Base-by-base conservation (phyloP, 208 protist genomes). In the Crithidia mellificae region DNA sequence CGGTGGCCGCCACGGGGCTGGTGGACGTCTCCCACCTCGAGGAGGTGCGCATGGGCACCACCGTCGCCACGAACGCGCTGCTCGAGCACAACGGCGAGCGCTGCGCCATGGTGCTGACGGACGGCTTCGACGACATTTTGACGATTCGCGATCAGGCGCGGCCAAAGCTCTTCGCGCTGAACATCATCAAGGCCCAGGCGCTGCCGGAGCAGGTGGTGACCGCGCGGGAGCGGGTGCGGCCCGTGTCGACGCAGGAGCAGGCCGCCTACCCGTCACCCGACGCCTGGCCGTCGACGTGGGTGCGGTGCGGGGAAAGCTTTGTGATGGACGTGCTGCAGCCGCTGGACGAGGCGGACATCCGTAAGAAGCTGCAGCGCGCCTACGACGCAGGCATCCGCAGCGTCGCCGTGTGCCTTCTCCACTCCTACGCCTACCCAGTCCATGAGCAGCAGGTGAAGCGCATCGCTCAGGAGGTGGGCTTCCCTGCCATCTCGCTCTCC, bases 61-160 rank as follows among this genome's bases (percentile, higher is more conserved):
- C 97, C 0, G 95, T 99, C 30, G 98, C 96, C 15, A 98, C 98
- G 0, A 98, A 98, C 84, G 96, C 97, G 1, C 83, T 99, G 25
- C 75, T 98, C 0, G 98, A 99, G 68, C 82, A 97, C 72, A 97
- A 98, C 32, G 98, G 98, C 22, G 94, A 90, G 54, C 69, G 71
- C n/a, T 90, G 79, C 24, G 92, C 91, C 5, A 84, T 99, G 24
- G 69, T 97, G 36, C 88, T 93, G 64, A 98, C 96, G 19, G 78
- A 86, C 24, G 97, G 97, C 17, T 98, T 98, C 50, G 68, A 70
- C 27, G 96, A 99, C 80, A 76, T 98, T 14, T 74, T 98, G 3
- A 80, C 91, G 38, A 98, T 99, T 61, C 96, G 96, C 41, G 82
- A 96, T 59, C 96, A 98, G 68, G 64, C 91, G 19, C 77, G 97